phyloP scores from a whole-genome alignment of 208 protist species.

The Borovskyia barvae region DNA sequence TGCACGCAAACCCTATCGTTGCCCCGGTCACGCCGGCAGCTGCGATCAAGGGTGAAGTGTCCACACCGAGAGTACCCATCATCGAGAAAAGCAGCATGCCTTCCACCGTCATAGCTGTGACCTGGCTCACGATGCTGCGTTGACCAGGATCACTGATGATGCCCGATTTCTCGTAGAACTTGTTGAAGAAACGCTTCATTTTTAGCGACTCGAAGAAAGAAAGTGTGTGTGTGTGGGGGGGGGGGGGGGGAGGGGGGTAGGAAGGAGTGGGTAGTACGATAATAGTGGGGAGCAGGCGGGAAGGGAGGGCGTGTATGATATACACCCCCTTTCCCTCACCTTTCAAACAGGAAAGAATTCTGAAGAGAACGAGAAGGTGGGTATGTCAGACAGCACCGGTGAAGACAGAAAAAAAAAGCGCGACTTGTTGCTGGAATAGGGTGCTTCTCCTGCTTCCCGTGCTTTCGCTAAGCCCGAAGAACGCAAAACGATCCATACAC shows the following conservation, averaged over 20 bases:
- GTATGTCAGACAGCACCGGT: too few species aligned
- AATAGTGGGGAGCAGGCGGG: too few species aligned
- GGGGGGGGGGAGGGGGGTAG: neutral
- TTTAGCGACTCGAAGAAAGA: neutral
- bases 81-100: constrained; percentile 56
- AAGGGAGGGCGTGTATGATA: too few species aligned
- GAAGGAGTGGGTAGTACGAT: too few species aligned
- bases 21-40: constrained; percentile 79
- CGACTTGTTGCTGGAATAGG: too few species aligned
- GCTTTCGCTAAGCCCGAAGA: too few species aligned
- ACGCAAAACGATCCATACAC: too few species aligned
- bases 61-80: constrained; percentile 71
- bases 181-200: constrained; percentile 85
- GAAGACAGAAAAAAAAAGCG: too few species aligned
- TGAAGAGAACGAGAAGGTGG: too few species aligned
- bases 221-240: neutral
- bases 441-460: too few species aligned
- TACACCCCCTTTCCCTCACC: too few species aligned
- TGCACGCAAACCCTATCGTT: constrained; percentile 82
- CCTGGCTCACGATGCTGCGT: constrained; percentile 68
- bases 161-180: constrained; percentile 60
- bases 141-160: constrained; percentile 69
- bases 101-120: constrained; percentile 52
- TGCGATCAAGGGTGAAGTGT: constrained; percentile 72
- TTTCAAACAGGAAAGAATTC: too few species aligned